phyloP scores from a whole-genome alignment of 2,329 filamentous ascomycete species.

The Elsinoe ampelina region DNA sequence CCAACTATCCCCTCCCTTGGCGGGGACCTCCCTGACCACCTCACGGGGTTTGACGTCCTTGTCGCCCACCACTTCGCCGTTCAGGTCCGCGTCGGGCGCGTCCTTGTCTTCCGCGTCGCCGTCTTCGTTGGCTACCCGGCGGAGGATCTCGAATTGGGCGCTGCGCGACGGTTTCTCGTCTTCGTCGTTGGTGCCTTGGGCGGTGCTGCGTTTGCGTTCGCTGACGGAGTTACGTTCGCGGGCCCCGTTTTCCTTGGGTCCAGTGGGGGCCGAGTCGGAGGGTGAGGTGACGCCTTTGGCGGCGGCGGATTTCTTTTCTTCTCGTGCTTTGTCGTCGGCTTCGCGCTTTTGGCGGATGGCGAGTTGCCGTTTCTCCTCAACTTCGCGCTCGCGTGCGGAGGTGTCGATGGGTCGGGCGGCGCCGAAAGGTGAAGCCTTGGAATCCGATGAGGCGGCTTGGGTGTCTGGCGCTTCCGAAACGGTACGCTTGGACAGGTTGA shows the following conservation, averaged over 20 bases:
- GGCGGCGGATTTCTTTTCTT: constrained; percentile 53
- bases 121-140: constrained; percentile 30
- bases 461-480: constrained; percentile 60
- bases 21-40: constrained; percentile 38
- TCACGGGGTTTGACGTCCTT: constrained; percentile 50
- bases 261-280: constrained; percentile 13
- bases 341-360: constrained; percentile 74
- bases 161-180: constrained; percentile 23
- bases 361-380: constrained; percentile 77
- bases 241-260: constrained; percentile 31
- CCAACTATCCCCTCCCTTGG: constrained; percentile 27
- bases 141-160: constrained; percentile 48
- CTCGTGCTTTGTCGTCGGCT: constrained; percentile 75
- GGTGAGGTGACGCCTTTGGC: constrained; percentile 41
- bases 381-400: constrained; percentile 73
- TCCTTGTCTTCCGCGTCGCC: constrained; percentile 29
- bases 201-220: constrained; percentile 28
- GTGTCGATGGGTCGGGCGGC: constrained; percentile 92
- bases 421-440: constrained; percentile 89
- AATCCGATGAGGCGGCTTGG: constrained; percentile 39
- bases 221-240: constrained; percentile 16
- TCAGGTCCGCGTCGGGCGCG: constrained; percentile 38
- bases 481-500: constrained; percentile 86
- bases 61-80: constrained; percentile 42
- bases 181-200: constrained; percentile 27